Percentiles rank a stretch among this genome's conserved stretches.
Conservation (phyloP, 2,329 filamentous ascomycete genomes). For the Aspergillus latus region DNA sequence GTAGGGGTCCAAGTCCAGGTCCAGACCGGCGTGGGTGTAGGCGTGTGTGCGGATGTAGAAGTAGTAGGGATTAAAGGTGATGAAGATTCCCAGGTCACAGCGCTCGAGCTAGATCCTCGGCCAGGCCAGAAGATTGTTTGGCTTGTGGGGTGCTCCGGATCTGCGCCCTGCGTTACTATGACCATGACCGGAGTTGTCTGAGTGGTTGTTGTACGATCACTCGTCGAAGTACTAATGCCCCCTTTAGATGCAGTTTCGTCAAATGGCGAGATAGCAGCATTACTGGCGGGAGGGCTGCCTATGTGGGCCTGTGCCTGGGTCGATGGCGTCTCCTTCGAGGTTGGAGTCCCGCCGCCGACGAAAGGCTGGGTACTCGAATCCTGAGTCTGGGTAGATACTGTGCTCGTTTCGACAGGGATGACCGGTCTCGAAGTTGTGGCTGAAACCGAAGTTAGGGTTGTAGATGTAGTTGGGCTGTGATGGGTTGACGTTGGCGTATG, state of each 20-base stretch:
- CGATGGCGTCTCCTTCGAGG: background rate
- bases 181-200: conserved; percentile 8
- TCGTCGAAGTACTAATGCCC: background rate
- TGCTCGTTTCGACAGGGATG: background rate
- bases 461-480: background rate
- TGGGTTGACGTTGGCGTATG: background rate
- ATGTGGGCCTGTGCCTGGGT: background rate
- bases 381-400: background rate
- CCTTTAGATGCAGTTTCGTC: background rate
- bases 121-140: conserved; percentile 1
- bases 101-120: background rate
- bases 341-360: background rate
- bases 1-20: background rate
- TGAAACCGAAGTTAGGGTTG: background rate
- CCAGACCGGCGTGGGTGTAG: background rate
- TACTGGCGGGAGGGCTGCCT: background rate
- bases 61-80: background rate
- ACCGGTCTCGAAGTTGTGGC: background rate
- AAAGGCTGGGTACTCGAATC: background rate
- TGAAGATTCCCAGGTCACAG: background rate
- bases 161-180: conserved; percentile 4
- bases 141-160: background rate
- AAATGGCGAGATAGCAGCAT: background rate
- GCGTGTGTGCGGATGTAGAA: background rate
- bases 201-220: background rate